Evolutionary conservation across 768 basidiomycete genomes (phyloP), one percentile per base, ranked within the genome.

Genomic region (Cubamyces sp.): DNA sequence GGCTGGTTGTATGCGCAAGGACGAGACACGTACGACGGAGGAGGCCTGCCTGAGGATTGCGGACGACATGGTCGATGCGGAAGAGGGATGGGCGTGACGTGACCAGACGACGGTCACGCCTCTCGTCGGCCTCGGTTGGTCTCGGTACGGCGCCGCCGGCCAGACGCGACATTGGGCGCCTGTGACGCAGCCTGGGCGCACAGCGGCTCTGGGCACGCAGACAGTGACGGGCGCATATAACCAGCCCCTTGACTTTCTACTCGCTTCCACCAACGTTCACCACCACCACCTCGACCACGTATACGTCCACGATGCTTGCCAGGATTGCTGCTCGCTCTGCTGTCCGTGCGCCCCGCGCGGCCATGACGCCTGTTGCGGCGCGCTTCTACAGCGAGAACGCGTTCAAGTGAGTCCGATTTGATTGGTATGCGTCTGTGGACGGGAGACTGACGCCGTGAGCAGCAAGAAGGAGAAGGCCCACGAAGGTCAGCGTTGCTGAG

Each of bases 401-500:
- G 54, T 90, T 91, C 76, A 81, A 79, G 89, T 88, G 67, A 57
- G 81, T 52, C n/a, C 28, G 14, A 49, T 45, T n/a, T 43, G 59
- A 25, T 53, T 30, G 48, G 30, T 56, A 40, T 47, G 23, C 39
- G 18, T 54, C n/a, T 48, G 39, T 26, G 23, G 30, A n/a, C 23
- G 39, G 40, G 46, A 50, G 16, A 55, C 67, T 75, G 64, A 71
- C 54, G 15, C n/a, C 16, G 21, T 62, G 43, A 73, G 40, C 72
- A 91, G 90, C 69, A 84, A 85, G 74, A 90, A 84, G 74, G 90
- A 91, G 73, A 86, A 82, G 70, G 90, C 88, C 19, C 82, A 88
- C 54, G 90, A 91, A 76, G 80, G 83, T 79, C 61, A 37, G n/a
- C 16, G 8, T 21, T 12, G 8, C 23, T n/a, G 25, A 16, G 25